Percentiles rank a stretch among this genome's conserved stretches.
These are phyloP conservation scores for Mucor racemosus DNA, from an alignment of 371 early-diverging fungal species.

Conservation along the genomic window DNA sequence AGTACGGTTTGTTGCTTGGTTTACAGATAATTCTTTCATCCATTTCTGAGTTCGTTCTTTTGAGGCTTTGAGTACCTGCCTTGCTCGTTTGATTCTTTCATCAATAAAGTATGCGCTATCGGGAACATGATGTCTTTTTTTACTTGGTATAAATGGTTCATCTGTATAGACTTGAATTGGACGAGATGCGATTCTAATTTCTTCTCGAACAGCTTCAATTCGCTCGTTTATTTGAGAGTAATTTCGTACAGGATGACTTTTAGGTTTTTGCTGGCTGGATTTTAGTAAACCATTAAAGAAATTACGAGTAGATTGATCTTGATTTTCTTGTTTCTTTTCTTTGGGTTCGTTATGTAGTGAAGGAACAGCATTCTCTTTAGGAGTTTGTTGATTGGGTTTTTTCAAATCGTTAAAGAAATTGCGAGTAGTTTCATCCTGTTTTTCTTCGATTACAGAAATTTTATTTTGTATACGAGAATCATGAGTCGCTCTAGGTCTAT, in stretches of 20 bases:
- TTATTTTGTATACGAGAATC: too few relatives aligned
- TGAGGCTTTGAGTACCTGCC: neutral
- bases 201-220: too few relatives aligned
- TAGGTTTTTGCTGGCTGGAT: neutral
- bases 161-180: neutral
- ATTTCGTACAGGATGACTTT: neutral
- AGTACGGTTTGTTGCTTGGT: neutral
- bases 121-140: neutral
- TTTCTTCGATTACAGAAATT: neutral
- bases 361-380: too few relatives aligned
- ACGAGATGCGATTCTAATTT: too few relatives aligned
- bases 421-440: neutral
- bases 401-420: too few relatives aligned
- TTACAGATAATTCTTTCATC: neutral
- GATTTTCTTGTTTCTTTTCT: too few relatives aligned
- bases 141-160: neutral
- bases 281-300: neutral
- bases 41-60: neutral
- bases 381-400: too few relatives aligned
- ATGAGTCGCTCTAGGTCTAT: neutral
- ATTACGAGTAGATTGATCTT: neutral
- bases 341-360: too few relatives aligned
- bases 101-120: neutral
- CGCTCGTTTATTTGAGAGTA: neutral
- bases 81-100: neutral